Percentiles rank a stretch among this genome's conserved stretches.
phyloP scores from a whole-genome alignment of 805 yeast genomes.

The Dipodascus albidus region DNA sequence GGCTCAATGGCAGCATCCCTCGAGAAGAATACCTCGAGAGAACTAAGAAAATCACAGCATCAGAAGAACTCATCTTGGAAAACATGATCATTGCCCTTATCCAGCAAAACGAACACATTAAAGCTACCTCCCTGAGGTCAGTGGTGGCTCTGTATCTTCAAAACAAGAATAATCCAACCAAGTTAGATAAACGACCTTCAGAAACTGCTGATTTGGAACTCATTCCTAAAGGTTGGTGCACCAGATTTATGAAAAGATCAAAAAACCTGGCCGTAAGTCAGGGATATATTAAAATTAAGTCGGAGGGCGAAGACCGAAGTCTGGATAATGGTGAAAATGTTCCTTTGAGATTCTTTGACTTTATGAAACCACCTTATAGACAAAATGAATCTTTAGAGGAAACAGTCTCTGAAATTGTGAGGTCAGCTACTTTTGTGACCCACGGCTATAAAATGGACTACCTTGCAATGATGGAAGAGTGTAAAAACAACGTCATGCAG shows the following conservation, averaged over 20 bases:
- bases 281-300: neutral
- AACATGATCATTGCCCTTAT: neutral
- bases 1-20: constrained; percentile 1
- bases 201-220: neutral
- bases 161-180: neutral
- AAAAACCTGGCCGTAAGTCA: neutral
- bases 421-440: neutral
- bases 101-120: neutral
- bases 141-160: neutral
- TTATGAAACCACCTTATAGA: neutral
- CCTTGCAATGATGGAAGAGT: neutral
- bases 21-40: neutral
- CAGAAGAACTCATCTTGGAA: neutral
- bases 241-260: neutral
- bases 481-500: neutral
- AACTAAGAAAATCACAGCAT: neutral
- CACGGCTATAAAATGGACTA: neutral
- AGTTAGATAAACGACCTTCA: neutral
- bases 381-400: neutral
- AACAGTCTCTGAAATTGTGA: neutral
- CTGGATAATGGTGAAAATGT: neutral
- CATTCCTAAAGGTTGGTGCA: neutral
- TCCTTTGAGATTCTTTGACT: neutral
- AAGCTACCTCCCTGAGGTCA: neutral
- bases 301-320: neutral